phyloP scores from a whole-genome alignment of 306 rosid species.

The Cicer arietinum region DNA sequence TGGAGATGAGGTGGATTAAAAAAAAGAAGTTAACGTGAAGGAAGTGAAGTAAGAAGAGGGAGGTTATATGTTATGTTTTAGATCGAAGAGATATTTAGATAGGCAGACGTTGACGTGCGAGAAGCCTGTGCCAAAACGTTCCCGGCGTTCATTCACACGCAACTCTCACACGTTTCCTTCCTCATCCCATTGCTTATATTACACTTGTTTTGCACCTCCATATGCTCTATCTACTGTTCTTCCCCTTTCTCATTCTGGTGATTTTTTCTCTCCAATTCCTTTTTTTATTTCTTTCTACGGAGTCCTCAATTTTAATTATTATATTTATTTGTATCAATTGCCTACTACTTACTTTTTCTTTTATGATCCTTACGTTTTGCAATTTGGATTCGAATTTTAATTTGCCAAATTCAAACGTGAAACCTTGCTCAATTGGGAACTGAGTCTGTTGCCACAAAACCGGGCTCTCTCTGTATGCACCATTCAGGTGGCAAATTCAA shows the following conservation, averaged over 20 bases:
- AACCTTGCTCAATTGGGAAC: slow-evolving; percentile 9
- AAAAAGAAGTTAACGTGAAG: too few species aligned
- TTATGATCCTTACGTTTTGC: slow-evolving; percentile 11
- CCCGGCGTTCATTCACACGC: slow-evolving; percentile 69
- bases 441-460: slow-evolving; percentile 18
- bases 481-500: not conserved
- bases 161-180: slow-evolving; percentile 64
- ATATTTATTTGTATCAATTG: not conserved
- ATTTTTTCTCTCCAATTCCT: slow-evolving; percentile 20
- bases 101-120: slow-evolving; percentile 71
- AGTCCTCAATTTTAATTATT: slow-evolving; percentile 13
- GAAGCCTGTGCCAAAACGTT: slow-evolving; percentile 66
- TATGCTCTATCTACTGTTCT: not conserved
- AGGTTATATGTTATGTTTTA: too few species aligned
- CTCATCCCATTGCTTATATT: not conserved
- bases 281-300: not conserved
- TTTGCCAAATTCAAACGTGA: not conserved
- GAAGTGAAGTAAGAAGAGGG: too few species aligned
- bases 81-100: slow-evolving; percentile 61
- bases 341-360: slow-evolving; percentile 9
- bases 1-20: too few species aligned
- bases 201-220: slow-evolving; percentile 16
- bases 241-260: slow-evolving; percentile 46
- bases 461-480: slow-evolving; percentile 7
- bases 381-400: slow-evolving; percentile 2